Evolutionary conservation across 345 rosid genomes (phyloP), one percentile per base, ranked within the genome.

Genomic region (Rhizophora apiculata): DNA sequence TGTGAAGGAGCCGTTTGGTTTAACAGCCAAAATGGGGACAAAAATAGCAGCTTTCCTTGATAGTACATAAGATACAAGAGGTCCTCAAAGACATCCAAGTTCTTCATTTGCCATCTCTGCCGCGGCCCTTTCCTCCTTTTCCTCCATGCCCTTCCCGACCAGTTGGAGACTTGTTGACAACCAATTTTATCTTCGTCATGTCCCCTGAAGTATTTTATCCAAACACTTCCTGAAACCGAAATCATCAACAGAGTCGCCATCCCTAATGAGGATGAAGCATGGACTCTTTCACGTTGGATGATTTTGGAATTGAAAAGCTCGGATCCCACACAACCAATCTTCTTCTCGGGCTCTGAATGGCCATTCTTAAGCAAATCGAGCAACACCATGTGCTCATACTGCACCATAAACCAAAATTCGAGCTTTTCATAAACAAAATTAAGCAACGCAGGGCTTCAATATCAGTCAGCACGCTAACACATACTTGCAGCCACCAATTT

Each of bases 201-300:
- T 90, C 86, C 68, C 89, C 98, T 20, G 91, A 66, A 92, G 86
- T 60, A 92, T 87, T 18, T 87, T 82, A 74, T 95, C 92, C 66
- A 95, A 94, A 71, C 98, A 95, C 84, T 95, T 92, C 85, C 94
- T 88, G 80, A 88, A 95, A 89, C 97, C 89, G 84, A 95, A 95
- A 84, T 95, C 99, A 26, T 92, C 97, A 22, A 80, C 74, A 3
- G 86, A 59, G 13, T 76, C 90, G 27, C 92, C 98, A 60, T 83
- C 87, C 83, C 96, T 87, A 18, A 92, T 59, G 46, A 92, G 77
- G 83, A 90, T 92, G 86, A 92, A 90, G 74, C 97, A 92, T 59
- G 82, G 67, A 58, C 92, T 92, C 75, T 90, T 87, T 79, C 79
- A 92, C 68, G 29, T 82, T 9, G 98, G 98, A 75, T 95, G 99